phyloP scores from a whole-genome alignment of 371 early-diverging fungal genomes.

The Polyrhizophydium stewartii region DNA sequence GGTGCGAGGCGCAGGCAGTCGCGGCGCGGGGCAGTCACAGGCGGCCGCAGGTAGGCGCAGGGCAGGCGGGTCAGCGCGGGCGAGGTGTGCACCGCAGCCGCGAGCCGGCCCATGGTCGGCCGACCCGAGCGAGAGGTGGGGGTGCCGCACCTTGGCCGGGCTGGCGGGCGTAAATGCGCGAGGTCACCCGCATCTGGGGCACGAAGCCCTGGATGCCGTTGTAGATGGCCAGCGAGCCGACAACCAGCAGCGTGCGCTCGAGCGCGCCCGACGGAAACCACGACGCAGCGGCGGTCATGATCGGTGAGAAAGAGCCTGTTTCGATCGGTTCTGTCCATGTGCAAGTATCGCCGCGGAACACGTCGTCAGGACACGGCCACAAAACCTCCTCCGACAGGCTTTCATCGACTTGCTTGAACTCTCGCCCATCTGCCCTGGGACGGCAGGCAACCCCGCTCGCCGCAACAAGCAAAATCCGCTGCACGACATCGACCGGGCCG shows the following conservation, averaged over 20 bases:
- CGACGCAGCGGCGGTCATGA: neutral
- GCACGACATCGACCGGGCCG: too few species aligned
- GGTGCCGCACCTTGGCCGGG: slow-evolving; percentile 19
- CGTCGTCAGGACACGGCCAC: too few species aligned
- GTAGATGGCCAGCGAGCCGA: slow-evolving; percentile 66
- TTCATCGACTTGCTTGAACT: too few species aligned
- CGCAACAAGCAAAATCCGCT: too few species aligned
- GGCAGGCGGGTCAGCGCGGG: neutral
- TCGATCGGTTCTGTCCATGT: too few species aligned
- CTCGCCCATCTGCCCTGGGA: too few species aligned
- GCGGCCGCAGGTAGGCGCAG: neutral
- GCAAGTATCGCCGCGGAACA: too few species aligned
- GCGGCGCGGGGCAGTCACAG: too few species aligned
- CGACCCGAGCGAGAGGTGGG: neutral
- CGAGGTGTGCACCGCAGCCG: neutral
- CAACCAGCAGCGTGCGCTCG: slow-evolving; percentile 64
- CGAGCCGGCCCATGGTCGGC: neutral
- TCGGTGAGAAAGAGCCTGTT: neutral
- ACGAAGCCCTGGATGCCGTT: slow-evolving; percentile 71
- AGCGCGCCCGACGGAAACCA: slow-evolving; percentile 49
- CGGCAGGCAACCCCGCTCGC: too few species aligned
- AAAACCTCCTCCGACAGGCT: too few species aligned
- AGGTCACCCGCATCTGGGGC: slow-evolving; percentile 56
- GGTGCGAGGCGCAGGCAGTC: too few species aligned
- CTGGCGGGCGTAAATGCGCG: slow-evolving; percentile 55